phyloP scores from a whole-genome alignment of 169 alveolate genomes.

The Amoebophrya sp. region DNA sequence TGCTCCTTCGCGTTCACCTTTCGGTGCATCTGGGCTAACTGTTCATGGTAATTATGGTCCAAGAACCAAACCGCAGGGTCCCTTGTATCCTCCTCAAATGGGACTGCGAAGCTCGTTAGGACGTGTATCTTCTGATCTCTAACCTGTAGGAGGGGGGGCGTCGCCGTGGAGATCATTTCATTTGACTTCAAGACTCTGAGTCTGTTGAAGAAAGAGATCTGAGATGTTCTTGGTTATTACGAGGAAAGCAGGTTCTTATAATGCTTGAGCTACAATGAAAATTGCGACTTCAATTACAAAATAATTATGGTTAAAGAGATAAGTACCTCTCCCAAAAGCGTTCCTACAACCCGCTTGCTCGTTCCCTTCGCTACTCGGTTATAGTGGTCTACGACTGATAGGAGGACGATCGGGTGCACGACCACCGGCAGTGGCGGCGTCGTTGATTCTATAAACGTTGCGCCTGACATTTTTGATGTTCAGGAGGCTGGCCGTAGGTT shows the following conservation, averaged over 20 bases:
- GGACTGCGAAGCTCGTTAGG: constrained; percentile 94
- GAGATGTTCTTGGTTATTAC: no score
- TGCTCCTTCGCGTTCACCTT: constrained; percentile 75
- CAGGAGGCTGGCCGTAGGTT: no score
- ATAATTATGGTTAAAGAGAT: neutral
- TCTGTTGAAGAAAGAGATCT: no score
- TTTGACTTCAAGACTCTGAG: neutral
- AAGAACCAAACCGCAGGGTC: constrained; percentile 94
- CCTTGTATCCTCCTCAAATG: constrained; percentile 97
- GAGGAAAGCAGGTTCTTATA: neutral
- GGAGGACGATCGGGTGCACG: constrained; percentile 69
- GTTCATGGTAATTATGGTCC: constrained; percentile 94
- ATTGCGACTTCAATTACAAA: neutral
- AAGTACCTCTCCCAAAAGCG: constrained; percentile 84
- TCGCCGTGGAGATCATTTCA: neutral
- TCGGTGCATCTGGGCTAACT: constrained; percentile 89
- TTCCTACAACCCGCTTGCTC: constrained; percentile 92
- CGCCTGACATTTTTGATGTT: no score
- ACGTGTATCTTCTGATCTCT: constrained; percentile 79
- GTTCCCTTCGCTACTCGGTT: constrained; percentile 89
- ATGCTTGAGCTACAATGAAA: neutral
- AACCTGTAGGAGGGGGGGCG: constrained; percentile 39
- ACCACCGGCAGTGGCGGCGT: constrained; percentile 41
- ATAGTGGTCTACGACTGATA: constrained; percentile 98
- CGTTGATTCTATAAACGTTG: neutral